Percentiles rank a stretch among this genome's conserved stretches.
These are phyloP conservation scores for Calonectria leucothoes DNA, from an alignment of 2,329 filamentous ascomycete species.

Conservation along the genomic window DNA sequence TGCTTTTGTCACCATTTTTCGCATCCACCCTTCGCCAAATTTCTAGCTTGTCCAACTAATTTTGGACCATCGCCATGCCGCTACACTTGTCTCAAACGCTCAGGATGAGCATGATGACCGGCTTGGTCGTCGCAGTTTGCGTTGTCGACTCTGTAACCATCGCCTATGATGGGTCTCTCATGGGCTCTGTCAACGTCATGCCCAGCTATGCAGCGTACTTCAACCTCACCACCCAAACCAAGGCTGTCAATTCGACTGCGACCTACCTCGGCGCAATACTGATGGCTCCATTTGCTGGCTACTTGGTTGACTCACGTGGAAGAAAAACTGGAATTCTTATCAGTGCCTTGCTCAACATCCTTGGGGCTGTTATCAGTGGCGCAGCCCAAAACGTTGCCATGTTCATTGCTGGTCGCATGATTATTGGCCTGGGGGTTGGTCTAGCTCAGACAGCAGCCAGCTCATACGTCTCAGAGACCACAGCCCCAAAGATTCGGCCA, in stretches of 20 bases:
- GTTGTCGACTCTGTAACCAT: constrained; percentile 6
- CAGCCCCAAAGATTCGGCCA: not conserved
- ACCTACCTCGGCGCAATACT: not conserved
- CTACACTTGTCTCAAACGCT: not conserved
- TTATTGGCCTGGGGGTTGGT: not conserved
- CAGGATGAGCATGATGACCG: not conserved
- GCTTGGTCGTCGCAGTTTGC: not conserved
- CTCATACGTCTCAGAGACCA: not conserved
- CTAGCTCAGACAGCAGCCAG: not conserved
- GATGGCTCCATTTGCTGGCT: not conserved
- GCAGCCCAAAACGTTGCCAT: not conserved
- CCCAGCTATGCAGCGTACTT: not conserved
- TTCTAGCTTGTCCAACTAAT: too few relatives aligned
- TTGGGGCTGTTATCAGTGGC: not conserved
- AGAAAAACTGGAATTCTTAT: not conserved
- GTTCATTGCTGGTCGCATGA: constrained; percentile 38
- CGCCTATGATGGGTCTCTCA: constrained; percentile 1
- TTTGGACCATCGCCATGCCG: not conserved
- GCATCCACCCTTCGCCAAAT: too few relatives aligned
- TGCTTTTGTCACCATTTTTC: not conserved
- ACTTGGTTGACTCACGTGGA: not conserved
- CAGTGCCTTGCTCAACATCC: not conserved
- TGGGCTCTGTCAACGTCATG: constrained; percentile 19
- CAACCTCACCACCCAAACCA: not conserved
- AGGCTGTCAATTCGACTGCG: not conserved